A percentile compares a stretch with the other conserved stretches of the same genome.
Conservation (phyloP, 2,329 filamentous ascomycete species). For the Lachnellula cervina region DNA sequence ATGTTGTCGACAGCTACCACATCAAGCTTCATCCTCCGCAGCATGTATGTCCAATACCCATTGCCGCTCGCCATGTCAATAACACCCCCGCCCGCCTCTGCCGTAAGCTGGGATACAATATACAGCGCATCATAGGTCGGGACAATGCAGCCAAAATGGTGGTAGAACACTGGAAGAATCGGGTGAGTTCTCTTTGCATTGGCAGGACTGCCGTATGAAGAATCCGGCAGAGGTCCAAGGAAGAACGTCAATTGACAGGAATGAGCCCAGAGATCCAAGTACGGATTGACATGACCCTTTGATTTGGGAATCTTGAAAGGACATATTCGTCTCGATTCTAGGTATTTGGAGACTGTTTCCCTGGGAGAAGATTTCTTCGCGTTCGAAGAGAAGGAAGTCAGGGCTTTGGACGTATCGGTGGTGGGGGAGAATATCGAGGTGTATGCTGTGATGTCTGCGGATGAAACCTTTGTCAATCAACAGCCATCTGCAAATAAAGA, state of each 20-base stretch:
- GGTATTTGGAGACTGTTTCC: slow-evolving; percentile 48
- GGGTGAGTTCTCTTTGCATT: slow-evolving; percentile 57
- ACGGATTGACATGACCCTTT: slow-evolving; percentile 56
- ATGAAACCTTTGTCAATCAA: slow-evolving; percentile 21
- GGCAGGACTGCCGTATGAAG: slow-evolving; percentile 38
- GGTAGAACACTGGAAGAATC: slow-evolving; percentile 67
- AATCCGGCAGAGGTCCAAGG: slow-evolving; percentile 60
- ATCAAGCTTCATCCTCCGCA: slow-evolving; percentile 52
- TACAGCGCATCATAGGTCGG: slow-evolving; percentile 63
- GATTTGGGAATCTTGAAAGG: slow-evolving; percentile 43
- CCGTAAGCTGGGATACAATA: slow-evolving; percentile 51
- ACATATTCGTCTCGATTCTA: slow-evolving; percentile 45
- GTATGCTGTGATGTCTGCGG: slow-evolving; percentile 60
- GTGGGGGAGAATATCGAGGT: slow-evolving; percentile 59
- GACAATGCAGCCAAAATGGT: slow-evolving; percentile 71
- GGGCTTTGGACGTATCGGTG: slow-evolving; percentile 54
- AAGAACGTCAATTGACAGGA: slow-evolving; percentile 49
- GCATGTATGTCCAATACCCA: slow-evolving; percentile 72
- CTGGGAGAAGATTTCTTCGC: slow-evolving; percentile 61
- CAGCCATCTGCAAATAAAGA: background rate
- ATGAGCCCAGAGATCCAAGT: slow-evolving; percentile 63
- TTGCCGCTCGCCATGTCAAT: slow-evolving; percentile 67
- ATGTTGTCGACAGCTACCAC: slow-evolving; percentile 62
- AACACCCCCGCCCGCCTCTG: slow-evolving; percentile 39
- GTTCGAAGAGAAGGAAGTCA: slow-evolving; percentile 60